phyloP scores from a whole-genome alignment of 495 filamentous ascomycete species.

The Pyrenula massariospora region DNA sequence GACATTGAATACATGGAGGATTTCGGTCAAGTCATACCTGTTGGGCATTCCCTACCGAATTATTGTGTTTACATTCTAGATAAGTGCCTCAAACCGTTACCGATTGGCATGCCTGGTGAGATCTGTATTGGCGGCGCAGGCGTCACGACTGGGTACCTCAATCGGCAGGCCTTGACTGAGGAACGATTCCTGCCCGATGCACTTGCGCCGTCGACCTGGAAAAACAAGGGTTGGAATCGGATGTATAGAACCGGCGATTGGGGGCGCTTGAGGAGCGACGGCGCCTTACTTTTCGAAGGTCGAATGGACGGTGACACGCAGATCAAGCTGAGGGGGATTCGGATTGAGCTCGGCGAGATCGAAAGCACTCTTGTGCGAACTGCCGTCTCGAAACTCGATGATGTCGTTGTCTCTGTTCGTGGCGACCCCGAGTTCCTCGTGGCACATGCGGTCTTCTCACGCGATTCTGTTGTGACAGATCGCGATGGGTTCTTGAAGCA shows the following conservation, averaged over 20 bases:
- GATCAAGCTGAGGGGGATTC: slow-evolving; percentile 37
- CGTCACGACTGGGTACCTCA: slow-evolving; percentile 22
- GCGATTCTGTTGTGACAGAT: slow-evolving; percentile 1
- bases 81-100: slow-evolving; percentile 11
- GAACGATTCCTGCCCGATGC: slow-evolving; percentile 13
- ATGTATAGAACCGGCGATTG: slow-evolving; percentile 33
- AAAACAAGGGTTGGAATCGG: slow-evolving; percentile 16
- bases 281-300: slow-evolving; percentile 20
- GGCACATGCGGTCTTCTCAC: slow-evolving; percentile 18
- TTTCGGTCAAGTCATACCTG: no score
- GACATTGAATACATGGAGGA: neutral
- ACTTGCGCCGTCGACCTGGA: neutral
- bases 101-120: slow-evolving; percentile 15
- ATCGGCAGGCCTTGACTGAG: slow-evolving; percentile 6
- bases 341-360: slow-evolving; percentile 39
- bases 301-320: slow-evolving; percentile 32
- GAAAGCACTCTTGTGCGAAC: slow-evolving; percentile 19
- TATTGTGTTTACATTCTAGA: slow-evolving; percentile 22
- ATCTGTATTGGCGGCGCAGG: slow-evolving; percentile 23
- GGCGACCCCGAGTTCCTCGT: slow-evolving; percentile 15
- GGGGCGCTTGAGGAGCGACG: slow-evolving; percentile 20
- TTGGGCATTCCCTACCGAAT: slow-evolving; percentile 10
- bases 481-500: slow-evolving; percentile 8
- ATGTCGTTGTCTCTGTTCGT: slow-evolving; percentile 21
- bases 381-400: slow-evolving; percentile 11